These are phyloP conservation scores for Cymbopogon citratus DNA, from an alignment of 176 grass and related monocot genomes.

Conservation along the genomic window DNA sequence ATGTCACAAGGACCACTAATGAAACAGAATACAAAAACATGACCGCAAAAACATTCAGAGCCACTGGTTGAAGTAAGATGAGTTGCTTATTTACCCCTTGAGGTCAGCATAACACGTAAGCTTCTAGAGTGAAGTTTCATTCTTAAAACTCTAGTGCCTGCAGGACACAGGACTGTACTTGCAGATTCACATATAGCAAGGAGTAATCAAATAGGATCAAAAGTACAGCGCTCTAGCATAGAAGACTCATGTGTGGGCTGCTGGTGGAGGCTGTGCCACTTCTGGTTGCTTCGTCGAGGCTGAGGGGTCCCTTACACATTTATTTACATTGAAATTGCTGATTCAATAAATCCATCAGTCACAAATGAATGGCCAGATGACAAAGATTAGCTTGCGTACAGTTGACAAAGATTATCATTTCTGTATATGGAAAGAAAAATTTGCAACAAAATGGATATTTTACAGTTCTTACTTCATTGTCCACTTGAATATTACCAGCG, in stretches of 20 bases:
- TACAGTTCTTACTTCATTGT: too few relatives aligned
- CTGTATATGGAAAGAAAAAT: too few relatives aligned
- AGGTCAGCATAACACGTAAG: conserved; percentile 85
- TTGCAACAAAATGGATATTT: too few relatives aligned
- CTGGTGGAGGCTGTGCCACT: conserved; percentile 18
- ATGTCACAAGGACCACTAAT: conserved; percentile 83
- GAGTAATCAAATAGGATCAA: background rate
- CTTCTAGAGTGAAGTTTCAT: conserved; percentile 83
- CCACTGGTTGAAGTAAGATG: background rate
- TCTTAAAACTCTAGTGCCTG: conserved; percentile 78
- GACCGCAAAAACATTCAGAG: background rate
- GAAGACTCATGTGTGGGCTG: conserved; percentile 59
- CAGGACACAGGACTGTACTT: conserved; percentile 61
- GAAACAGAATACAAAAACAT: background rate
- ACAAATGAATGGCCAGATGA: too few relatives aligned
- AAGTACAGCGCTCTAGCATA: background rate
- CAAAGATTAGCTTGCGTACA: too few relatives aligned
- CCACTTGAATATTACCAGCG: too few relatives aligned
- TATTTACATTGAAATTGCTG: conserved; percentile 96
- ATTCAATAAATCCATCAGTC: conserved; percentile 23
- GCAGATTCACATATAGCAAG: background rate
- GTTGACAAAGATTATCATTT: too few relatives aligned
- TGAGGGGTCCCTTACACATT: conserved; percentile 57
- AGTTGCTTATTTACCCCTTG: conserved; percentile 39
- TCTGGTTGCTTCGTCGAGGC: conserved; percentile 44